Evolutionary conservation across 805 yeast genomes (phyloP).

Genomic region (Saccharomycopsis sp.): DNA sequence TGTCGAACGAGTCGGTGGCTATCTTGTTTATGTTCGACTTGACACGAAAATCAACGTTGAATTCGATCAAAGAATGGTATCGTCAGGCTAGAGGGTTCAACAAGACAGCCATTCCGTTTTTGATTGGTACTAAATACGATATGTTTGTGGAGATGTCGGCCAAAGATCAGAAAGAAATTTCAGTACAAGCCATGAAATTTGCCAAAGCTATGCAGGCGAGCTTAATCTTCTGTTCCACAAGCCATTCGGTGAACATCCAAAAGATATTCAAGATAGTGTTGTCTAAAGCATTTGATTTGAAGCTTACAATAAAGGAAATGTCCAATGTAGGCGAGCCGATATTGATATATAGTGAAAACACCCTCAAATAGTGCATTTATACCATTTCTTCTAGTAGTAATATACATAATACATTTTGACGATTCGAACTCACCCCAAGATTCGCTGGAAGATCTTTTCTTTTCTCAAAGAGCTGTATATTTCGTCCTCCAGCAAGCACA

Average conservation of each 20-base stretch:
- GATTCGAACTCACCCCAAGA: no score
- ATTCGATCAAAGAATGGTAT: conserved; percentile 92
- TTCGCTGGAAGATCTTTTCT: conserved; percentile 34
- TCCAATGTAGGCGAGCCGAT: conserved; percentile 87
- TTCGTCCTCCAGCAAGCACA: conserved; percentile 69
- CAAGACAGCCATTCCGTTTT: conserved; percentile 81
- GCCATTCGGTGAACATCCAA: conserved; percentile 87
- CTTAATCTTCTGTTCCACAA: conserved; percentile 82
- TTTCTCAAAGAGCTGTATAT: conserved; percentile 50
- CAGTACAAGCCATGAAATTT: conserved; percentile 74
- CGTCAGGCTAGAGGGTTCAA: conserved; percentile 86
- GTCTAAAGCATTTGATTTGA: conserved; percentile 84
- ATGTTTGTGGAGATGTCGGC: conserved; percentile 70
- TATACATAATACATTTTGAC: no score
- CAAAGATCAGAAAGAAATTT: conserved; percentile 77
- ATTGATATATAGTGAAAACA: conserved; percentile 48
- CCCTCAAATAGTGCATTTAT: conserved; percentile 2
- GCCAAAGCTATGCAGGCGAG: conserved; percentile 86
- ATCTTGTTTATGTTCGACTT: conserved; percentile 85
- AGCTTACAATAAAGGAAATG: conserved; percentile 77
- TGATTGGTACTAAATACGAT: conserved; percentile 93
- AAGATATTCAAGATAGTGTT: conserved; percentile 87
- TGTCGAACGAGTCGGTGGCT: conserved; percentile 88
- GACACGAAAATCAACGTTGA: conserved; percentile 77
- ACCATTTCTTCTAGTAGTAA: no score